Evolutionary conservation across 1,284 basidiomycete genomes (phyloP).

Genomic region (Boletus smithii): DNA sequence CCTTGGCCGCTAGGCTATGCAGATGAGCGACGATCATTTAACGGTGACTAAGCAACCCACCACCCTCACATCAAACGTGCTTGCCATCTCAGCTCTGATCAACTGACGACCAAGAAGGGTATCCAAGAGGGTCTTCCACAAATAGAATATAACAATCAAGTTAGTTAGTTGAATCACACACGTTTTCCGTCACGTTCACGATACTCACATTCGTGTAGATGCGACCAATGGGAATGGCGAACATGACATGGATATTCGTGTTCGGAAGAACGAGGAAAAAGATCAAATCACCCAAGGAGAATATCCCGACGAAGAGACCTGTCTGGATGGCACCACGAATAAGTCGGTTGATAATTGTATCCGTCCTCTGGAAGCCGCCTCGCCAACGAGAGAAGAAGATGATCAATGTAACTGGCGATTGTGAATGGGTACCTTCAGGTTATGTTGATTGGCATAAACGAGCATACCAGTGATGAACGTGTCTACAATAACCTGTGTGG

Average conservation of each 20-base stretch:
- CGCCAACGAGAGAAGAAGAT: conserved; percentile 37
- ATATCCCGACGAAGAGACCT: conserved; percentile 43
- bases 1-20: too few relatives aligned
- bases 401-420: conserved; percentile 29
- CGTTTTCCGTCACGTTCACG: too few relatives aligned
- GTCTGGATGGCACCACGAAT: conserved; percentile 50
- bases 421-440: not conserved
- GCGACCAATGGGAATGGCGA: conserved; percentile 34
- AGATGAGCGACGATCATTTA: too few relatives aligned
- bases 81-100: conserved; percentile 6
- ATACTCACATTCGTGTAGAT: conserved; percentile 36
- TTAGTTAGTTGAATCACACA: too few relatives aligned
- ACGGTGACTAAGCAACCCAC: too few relatives aligned
- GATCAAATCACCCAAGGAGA: conserved; percentile 43
- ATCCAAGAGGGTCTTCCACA: conserved; percentile 17
- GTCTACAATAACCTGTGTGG: conserved; percentile 41
- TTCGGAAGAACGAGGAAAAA: conserved; percentile 33
- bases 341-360: conserved; percentile 43
- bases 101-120: conserved; percentile 15
- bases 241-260: conserved; percentile 30
- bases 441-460: not conserved
- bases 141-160: not conserved
- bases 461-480: conserved; percentile 39
- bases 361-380: conserved; percentile 45
- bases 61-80: not conserved